A percentile compares a stretch with the other conserved stretches of the same genome.
Conservation (phyloP, 1,284 basidiomycete species). For the Leccinum ambiguum region DNA sequence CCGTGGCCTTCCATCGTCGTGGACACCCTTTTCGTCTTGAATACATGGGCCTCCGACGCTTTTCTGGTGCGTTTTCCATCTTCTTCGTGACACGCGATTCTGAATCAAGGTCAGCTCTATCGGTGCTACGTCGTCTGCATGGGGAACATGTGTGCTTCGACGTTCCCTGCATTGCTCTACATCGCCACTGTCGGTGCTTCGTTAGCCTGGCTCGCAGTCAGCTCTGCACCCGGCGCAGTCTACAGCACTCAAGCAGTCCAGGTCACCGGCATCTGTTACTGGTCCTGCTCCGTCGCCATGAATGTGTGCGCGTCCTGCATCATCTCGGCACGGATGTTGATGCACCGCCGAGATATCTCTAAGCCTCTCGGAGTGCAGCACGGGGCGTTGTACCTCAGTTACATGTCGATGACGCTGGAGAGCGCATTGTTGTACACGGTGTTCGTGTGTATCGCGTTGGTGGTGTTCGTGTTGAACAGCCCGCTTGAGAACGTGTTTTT, state of each 20-base stretch:
- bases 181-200: conserved; percentile 20
- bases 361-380: conserved; percentile 13
- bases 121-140: conserved; percentile 27
- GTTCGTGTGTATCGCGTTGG: conserved; percentile 16
- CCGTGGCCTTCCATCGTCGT: conserved; percentile 21
- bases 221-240: conserved; percentile 12
- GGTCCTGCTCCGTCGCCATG: conserved; percentile 18
- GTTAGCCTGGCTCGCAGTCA: conserved; percentile 18
- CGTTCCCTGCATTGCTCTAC: conserved; percentile 15
- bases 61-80: conserved; percentile 22
- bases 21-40: conserved; percentile 19
- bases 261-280: conserved; percentile 16
- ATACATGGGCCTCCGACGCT: conserved; percentile 26
- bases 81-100: background rate
- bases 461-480: conserved; percentile 19
- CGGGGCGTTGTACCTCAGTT: conserved; percentile 22
- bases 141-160: conserved; percentile 8
- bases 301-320: conserved; percentile 18
- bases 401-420: conserved; percentile 29
- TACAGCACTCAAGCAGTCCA: conserved; percentile 19
- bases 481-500: conserved; percentile 21
- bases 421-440: conserved; percentile 23
- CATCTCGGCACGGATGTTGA: conserved; percentile 21
- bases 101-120: conserved; percentile 21
- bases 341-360: conserved; percentile 14